Base-by-base conservation (phyloP, 441 rosid species). In the Gossypium lobatum region DNA sequence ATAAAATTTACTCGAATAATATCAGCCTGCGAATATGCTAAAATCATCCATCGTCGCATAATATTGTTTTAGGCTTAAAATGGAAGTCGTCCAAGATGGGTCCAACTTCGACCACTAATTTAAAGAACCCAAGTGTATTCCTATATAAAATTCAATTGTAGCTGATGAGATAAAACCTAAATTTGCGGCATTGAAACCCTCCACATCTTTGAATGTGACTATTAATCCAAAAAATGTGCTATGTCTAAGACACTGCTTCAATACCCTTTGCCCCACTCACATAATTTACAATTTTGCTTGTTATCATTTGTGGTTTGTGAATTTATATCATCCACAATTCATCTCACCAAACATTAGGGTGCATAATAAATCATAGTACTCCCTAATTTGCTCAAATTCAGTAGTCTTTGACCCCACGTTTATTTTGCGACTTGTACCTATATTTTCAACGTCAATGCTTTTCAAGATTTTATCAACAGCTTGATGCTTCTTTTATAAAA, bases 291-390 rank as follows among this genome's bases (percentile, higher is more conserved):
- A 2, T 55, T 6, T 11, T 55, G 21, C 26, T 28, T 28, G 0
- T 20, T 53, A 53, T 53, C 20, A 53, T 17, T 4, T 53, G 57
- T 52, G 20, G 57, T 52, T 52, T 52, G 23, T 16, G 3, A 17
- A 53, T 53, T 53, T 53, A 17, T 67, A 50, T 9, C 23, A 48
- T 23, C 39, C 71, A 25, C 60, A 50, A 8, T 26, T 28, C 60
- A 21, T 17, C 60, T 52, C 17, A 68, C 60, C 72, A 48, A 50
- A 50, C 11, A n/a, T 50, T n/a, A 68, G 9, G 72, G 72, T 52
- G 46, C 72, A 2, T 50, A 9, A 67, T 50, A 50, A 67, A 25
- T 59, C 20, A 34, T 2, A n/a, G 7, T 25, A 21, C 2, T 21
- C 6, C 25, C 37, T 45, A 20, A 55, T 55, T n/a, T 25, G 59